phyloP scores from a whole-genome alignment of 495 filamentous ascomycete species.

The Penicillium nucicola region DNA sequence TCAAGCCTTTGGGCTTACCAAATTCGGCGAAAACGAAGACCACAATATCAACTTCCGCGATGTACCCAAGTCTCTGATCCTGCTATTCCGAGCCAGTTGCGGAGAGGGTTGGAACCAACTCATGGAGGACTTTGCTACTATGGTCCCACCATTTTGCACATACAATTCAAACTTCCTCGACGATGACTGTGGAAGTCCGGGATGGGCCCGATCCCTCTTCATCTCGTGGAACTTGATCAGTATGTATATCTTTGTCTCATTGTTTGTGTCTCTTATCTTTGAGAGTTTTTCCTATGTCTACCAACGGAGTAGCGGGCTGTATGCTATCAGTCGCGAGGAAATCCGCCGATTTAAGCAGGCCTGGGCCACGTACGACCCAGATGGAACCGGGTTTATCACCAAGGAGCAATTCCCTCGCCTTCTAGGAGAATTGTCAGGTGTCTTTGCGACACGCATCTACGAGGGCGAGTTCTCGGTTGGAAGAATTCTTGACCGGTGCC shows the following conservation, averaged over 20 bases:
- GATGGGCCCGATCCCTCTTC: slow-evolving; percentile 85
- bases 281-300: slow-evolving; percentile 99
- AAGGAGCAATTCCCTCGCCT: slow-evolving; percentile 91
- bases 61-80: slow-evolving; percentile 87
- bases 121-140: slow-evolving; percentile 92
- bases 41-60: slow-evolving; percentile 90
- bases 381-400: slow-evolving; percentile 84
- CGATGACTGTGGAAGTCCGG: slow-evolving; percentile 88
- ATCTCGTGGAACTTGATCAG: slow-evolving; percentile 98
- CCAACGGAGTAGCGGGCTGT: slow-evolving; percentile 77
- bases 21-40: slow-evolving; percentile 69
- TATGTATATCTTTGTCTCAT: slow-evolving; percentile 99
- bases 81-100: slow-evolving; percentile 88
- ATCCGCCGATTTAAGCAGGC: slow-evolving; percentile 96
- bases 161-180: slow-evolving; percentile 62
- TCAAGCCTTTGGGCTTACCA: slow-evolving; percentile 93
- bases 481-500: slow-evolving; percentile 78
- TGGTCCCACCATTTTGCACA: slow-evolving; percentile 74
- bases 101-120: slow-evolving; percentile 95
- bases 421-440: slow-evolving; percentile 84
- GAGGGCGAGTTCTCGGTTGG: slow-evolving; percentile 82
- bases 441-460: slow-evolving; percentile 98
- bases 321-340: slow-evolving; percentile 84
- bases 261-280: slow-evolving; percentile 98
- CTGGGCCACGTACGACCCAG: slow-evolving; percentile 91